Evolutionary conservation across 2,329 filamentous ascomycete genomes (phyloP), one percentile per base, ranked within the genome.

Genomic region (Colletotrichum plurivorum): DNA sequence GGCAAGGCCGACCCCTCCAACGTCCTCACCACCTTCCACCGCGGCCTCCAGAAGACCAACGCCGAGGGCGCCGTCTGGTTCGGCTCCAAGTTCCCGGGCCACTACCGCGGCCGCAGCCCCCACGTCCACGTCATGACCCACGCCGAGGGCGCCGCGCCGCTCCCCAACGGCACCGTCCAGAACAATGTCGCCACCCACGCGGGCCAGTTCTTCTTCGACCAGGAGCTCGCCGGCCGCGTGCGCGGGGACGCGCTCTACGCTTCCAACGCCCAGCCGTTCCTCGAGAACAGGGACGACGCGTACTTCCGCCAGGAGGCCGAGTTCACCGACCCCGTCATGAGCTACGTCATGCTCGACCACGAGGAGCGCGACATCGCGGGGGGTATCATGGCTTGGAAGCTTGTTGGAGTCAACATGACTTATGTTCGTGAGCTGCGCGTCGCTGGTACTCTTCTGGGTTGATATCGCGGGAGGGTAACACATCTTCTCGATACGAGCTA

Each of bases 291-390:
- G 2, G 80, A 87, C 0, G 89, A 91, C 57, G 79, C 82, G 2
- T 78, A 88, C 49, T 86, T 84, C 7, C 82, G 88, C 45, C 53
- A 82, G 73, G 83, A 87, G 74, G 83, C 84, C 22, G 68, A 75
- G 25, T 83, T 83, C 53, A 86, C 86, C 68, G 87, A 89, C 73
- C 89, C 89, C 0, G 83, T 90, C 74, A 79, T 89, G 67, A 84
- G 90, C 73, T 89, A 89, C 71, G 82, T 87, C 10, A 80, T 85
- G 16, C 82, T 91, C 2, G 88, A 88, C 9, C 83, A 90, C 51
- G 45, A 57, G 53, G 15, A 22, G 15, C 43, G 45, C 8, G 75
- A 79, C 31, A 75, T 86, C 4, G 71, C 76, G 5, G 85, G 88
- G 53, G 87, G 87, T 41, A 73, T 89, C 31, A 36, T 36, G 31